Evolutionary conservation across 371 early-diverging fungal species (phyloP), one percentile per base, ranked within the genome.

Genomic region (Batrachochytrium dendrobatidis): DNA sequence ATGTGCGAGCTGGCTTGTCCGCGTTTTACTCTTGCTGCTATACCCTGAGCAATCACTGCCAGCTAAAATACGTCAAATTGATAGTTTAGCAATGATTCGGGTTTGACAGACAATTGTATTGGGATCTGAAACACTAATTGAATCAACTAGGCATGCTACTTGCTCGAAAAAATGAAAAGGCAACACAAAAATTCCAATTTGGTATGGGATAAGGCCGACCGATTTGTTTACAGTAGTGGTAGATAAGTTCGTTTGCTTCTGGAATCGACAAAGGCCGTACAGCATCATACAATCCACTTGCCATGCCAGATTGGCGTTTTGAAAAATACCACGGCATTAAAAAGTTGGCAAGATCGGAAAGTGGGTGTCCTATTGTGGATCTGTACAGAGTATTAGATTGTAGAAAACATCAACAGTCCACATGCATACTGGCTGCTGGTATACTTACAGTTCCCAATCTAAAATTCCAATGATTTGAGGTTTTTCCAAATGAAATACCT

Each of bases 331-430:
- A 91, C 3, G 86, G 88, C 66, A 87, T 83, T 46, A 93, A 69
- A 53, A 93, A 65, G 64, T 92, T 93, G 34, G 92, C 86, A 8
- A 95, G 72, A 66, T 95, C 96, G 17, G 92, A 83, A 34, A 87
- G 78, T 30, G 96, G 96, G 68, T 95, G 92, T 6, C 95, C 96
- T 54, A 95, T 83, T 2, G 96, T 93, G 34, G 90, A 88, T 18
- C 66, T 66, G 52, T n/a, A 1, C 8, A 28, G 1, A 34, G 10
- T 39, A 10, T 43, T 7, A 50, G 7, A 29, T 48, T 24, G 15
- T 54, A 39, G 17, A n/a, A n/a, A n/a, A n/a, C n/a, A n/a, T n/a
- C n/a, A n/a, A n/a, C n/a, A n/a, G n/a, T n/a, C n/a, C n/a, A n/a
- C n/a, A n/a, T n/a, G n/a, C n/a, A n/a, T n/a, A n/a, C n/a, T n/a